Evolutionary conservation across 2,329 filamentous ascomycete genomes (phyloP).

Genomic region (Pseudogymnoascus pannorum): DNA sequence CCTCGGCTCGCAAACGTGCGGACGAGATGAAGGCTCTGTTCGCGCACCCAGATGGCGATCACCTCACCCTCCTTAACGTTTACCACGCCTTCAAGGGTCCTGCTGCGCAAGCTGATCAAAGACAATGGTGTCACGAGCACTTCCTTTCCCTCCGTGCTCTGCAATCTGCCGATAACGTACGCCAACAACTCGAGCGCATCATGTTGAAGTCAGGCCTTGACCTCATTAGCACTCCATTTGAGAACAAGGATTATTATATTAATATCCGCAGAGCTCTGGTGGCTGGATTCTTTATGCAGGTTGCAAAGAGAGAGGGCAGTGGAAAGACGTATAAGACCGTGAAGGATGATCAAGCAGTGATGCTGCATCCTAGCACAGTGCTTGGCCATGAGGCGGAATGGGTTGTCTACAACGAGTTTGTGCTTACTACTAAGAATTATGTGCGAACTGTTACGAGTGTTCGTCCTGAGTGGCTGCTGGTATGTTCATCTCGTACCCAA

Average conservation of each 20-base stretch:
- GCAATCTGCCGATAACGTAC: conserved; percentile 89
- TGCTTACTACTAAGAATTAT: conserved; percentile 96
- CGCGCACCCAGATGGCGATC: conserved; percentile 86
- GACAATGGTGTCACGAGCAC: conserved; percentile 95
- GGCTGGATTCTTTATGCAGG: conserved; percentile 98
- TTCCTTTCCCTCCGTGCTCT: conserved; percentile 86
- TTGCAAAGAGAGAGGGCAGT: conserved; percentile 83
- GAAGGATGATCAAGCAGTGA: conserved; percentile 90
- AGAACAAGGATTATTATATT: conserved; percentile 95
- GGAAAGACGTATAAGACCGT: conserved; percentile 92
- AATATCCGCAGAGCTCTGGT: conserved; percentile 92
- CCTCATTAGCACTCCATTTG: conserved; percentile 80
- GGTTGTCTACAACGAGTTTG: conserved; percentile 98
- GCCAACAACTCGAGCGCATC: conserved; percentile 83
- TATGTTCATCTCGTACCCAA: conserved; percentile 39
- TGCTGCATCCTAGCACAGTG: conserved; percentile 90
- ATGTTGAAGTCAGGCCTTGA: conserved; percentile 91
- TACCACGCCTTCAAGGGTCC: conserved; percentile 93
- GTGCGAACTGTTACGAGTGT: conserved; percentile 89
- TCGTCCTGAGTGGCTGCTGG: conserved; percentile 87
- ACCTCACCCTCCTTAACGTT: conserved; percentile 91
- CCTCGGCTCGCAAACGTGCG: conserved; percentile 76
- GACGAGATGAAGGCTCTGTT: conserved; percentile 98
- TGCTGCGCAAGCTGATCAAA: conserved; percentile 62
- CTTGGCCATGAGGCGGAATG: conserved; percentile 85